Evolutionary conservation across 805 yeast species (phyloP).

Genomic region (Diddensiella transvaalensis): DNA sequence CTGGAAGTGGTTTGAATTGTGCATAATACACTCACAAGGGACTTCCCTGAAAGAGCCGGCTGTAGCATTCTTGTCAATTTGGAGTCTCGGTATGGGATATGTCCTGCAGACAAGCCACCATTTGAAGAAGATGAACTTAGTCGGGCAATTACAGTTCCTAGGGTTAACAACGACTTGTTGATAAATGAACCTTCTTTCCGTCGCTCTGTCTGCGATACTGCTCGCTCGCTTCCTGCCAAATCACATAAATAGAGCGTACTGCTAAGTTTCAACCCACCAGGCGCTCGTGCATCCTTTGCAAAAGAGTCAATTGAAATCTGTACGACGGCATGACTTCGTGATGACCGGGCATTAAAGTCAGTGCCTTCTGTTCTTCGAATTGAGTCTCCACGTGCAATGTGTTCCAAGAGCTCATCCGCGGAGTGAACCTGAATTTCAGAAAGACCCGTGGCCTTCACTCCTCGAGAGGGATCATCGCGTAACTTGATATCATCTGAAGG

Average conservation of each 20-base stretch:
- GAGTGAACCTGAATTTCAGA: conserved; percentile 54
- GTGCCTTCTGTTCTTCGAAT: conserved; percentile 82
- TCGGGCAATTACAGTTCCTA: conserved; percentile 88
- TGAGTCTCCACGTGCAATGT: conserved; percentile 66
- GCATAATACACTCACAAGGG: conserved; percentile 80
- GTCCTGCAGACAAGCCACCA: conserved; percentile 40
- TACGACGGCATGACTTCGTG: conserved; percentile 87
- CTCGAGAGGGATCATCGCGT: conserved; percentile 69
- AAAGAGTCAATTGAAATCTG: conserved; percentile 53
- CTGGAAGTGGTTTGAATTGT: conserved; percentile 68
- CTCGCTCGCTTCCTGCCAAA: conserved; percentile 94
- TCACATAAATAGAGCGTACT: conserved; percentile 85
- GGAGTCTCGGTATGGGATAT: conserved; percentile 90
- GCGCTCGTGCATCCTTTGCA: conserved; percentile 29
- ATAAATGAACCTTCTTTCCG: conserved; percentile 92
- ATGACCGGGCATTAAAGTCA: conserved; percentile 80
- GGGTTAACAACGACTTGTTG: conserved; percentile 83
- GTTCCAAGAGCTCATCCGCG: conserved; percentile 56
- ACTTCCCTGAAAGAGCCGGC: conserved; percentile 85
- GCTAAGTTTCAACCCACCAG: conserved; percentile 30
- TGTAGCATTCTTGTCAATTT: conserved; percentile 86
- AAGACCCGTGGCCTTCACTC: conserved; percentile 73
- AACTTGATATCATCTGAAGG: conserved; percentile 58
- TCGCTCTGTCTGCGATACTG: conserved; percentile 68
- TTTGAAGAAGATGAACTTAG: conserved; percentile 44